Percentiles rank a stretch among this genome's conserved stretches.
Conservation (phyloP, 2,329 filamentous ascomycete genomes). For the Lasiodiplodia sp. region DNA sequence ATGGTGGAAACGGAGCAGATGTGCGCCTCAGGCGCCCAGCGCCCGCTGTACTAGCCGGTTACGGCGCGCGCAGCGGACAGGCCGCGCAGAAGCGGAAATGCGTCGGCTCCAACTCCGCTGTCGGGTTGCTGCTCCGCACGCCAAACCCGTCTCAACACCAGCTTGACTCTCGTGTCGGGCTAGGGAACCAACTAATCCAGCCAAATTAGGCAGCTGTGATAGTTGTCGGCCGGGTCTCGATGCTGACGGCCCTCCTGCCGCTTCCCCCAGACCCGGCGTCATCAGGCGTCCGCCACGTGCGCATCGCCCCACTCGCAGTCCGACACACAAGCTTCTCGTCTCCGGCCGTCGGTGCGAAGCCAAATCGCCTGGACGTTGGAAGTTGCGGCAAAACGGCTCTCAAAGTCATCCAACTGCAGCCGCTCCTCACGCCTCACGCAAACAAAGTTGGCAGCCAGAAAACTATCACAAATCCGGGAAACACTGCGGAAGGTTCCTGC, state of each 20-base stretch:
- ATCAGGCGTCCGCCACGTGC: constrained; percentile 24
- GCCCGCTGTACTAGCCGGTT: neutral
- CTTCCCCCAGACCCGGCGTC: constrained; percentile 1
- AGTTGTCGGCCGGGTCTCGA: neutral
- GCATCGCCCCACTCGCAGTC: neutral
- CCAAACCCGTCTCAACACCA: neutral
- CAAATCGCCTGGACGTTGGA: constrained; percentile 24
- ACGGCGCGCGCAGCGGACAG: constrained; percentile 2
- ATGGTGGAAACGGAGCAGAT: constrained; percentile 11
- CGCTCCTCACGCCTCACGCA: neutral
- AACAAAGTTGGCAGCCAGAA: neutral
- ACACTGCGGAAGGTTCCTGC: neutral
- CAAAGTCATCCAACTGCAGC: constrained; percentile 10
- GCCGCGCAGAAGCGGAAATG: neutral
- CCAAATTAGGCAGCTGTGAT: neutral
- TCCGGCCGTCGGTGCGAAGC: constrained; percentile 20
- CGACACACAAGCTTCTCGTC: constrained; percentile 24
- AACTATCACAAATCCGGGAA: neutral
- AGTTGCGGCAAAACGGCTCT: constrained; percentile 7
- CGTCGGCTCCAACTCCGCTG: constrained; percentile 1
- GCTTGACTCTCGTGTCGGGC: neutral
- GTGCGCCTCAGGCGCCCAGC: constrained; percentile 13
- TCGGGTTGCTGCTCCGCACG: neutral
- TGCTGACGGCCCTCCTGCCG: constrained; percentile 6
- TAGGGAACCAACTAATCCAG: neutral